A percentile compares a stretch with the other conserved stretches of the same genome.
Conservation (phyloP, 305 asterid species). For the Ilex paraguariensis region DNA sequence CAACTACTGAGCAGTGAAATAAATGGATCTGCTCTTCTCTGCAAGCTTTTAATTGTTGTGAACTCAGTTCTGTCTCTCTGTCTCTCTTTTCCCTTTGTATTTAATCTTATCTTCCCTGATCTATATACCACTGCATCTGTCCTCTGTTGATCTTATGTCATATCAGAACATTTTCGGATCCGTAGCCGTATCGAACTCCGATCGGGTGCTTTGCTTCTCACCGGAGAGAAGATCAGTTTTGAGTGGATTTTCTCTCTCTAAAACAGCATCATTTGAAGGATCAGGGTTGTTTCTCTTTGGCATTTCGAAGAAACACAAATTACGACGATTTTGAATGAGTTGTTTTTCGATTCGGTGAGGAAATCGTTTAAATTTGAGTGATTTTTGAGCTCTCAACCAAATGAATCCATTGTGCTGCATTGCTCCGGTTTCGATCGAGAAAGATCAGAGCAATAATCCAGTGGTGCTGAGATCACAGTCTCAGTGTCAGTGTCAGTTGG, state of each 20-base stretch:
- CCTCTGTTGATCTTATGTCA: conserved; percentile 36
- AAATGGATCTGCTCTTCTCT: conserved; percentile 40
- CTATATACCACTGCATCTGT: conserved; percentile 1
- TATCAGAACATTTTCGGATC: conserved; percentile 23
- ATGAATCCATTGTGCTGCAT: conserved; percentile 99
- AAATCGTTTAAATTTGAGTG: neutral
- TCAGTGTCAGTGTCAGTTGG: conserved; percentile 43
- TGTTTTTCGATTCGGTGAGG: neutral
- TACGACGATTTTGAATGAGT: neutral
- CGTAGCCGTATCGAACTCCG: conserved; percentile 59
- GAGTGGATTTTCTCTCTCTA: conserved; percentile 6
- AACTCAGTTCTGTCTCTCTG: conserved; percentile 9
- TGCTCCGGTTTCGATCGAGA: conserved; percentile 96
- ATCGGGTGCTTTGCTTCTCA: conserved; percentile 30
- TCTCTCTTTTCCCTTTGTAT: conserved; percentile 2
- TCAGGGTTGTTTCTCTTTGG: conserved; percentile 28
- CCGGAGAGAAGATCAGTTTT: conserved; percentile 2
- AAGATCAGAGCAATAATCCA: conserved; percentile 54
- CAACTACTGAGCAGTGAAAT: conserved; percentile 30
- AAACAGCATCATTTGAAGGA: conserved; percentile 27
- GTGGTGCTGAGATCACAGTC: conserved; percentile 59
- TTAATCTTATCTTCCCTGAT: neutral
- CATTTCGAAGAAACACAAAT: conserved; percentile 1
- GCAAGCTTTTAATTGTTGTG: neutral
- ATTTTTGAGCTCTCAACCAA: conserved; percentile 6